Conservation (phyloP, 306 rosid species). For the Notholithocarpus densiflorus region DNA sequence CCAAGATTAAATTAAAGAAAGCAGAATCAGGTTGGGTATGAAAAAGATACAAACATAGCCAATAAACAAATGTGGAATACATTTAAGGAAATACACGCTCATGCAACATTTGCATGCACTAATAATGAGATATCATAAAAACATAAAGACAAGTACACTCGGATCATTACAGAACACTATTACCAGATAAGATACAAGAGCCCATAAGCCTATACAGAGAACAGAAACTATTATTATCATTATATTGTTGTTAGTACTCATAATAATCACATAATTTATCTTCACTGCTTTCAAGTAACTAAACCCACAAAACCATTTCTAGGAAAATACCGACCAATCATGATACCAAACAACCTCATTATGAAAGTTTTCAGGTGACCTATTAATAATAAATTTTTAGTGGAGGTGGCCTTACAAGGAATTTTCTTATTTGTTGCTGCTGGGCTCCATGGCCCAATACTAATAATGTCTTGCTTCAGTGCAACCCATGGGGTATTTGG, state of each 20-base stretch:
- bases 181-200: background rate
- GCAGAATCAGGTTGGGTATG: background rate
- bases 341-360: background rate
- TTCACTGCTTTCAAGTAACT: background rate
- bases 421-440: no score
- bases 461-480: no score
- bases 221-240: background rate
- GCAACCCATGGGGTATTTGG: no score
- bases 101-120: background rate
- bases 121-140: background rate
- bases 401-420: no score
- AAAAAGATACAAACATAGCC: background rate
- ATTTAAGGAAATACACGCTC: background rate
- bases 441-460: no score
- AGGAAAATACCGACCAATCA: background rate
- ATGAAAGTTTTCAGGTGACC: no score
- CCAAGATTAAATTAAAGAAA: constrained; percentile 2
- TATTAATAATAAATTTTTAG: no score
- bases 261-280: background rate
- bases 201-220: background rate
- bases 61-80: background rate
- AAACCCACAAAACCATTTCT: background rate
- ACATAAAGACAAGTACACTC: no score
- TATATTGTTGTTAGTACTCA: background rate
- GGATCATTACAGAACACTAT: no score